A percentile compares a stretch with the other conserved stretches of the same genome.
phyloP scores from a whole-genome alignment of 345 rosid genomes.

The Brassica napus region Da-Ae NC_063439.1:4370001-4370500 shows the following conservation, averaged over 20 bases:
- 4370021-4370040: conserved; percentile 93
- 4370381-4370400: conserved; percentile 80
- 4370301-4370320: conserved; percentile 72
- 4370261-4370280: conserved; percentile 6
- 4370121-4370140: neutral
- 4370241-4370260: neutral
- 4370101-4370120: neutral
- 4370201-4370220: conserved; percentile 80
- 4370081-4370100: neutral
- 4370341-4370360: conserved; percentile 82
- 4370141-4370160: conserved; percentile 51
- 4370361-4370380: conserved; percentile 95
- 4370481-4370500: conserved; percentile 48
- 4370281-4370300: conserved; percentile 76
- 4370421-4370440: neutral
- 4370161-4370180: conserved; percentile 73
- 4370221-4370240: neutral
- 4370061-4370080: conserved; percentile 80
- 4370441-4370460: neutral
- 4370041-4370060: conserved; percentile 90
- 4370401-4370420: conserved; percentile 52
- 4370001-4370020: conserved; percentile 72
- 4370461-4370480: neutral
- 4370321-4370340: conserved; percentile 78
- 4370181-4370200: conserved; percentile 89